A percentile compares a stretch with the other conserved stretches of the same genome.
phyloP scores from a whole-genome alignment of 306 rosid genomes.

The Trifolium dubium region DNA sequence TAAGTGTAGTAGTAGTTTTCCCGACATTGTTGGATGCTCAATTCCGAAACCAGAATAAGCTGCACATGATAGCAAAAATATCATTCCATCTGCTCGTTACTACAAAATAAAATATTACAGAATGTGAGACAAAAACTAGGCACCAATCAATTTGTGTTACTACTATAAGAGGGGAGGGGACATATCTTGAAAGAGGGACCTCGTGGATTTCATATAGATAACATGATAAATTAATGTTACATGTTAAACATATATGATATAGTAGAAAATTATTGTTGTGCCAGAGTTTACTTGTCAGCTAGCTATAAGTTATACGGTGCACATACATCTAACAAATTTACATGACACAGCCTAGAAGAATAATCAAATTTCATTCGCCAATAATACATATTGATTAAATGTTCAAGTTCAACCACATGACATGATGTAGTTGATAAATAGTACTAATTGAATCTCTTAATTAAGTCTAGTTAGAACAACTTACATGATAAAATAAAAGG shows the following conservation, averaged over 20 bases:
- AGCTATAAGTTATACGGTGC: too few relatives aligned
- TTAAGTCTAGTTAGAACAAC: too few relatives aligned
- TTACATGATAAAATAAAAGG: too few relatives aligned
- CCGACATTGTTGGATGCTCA: not conserved
- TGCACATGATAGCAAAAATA: not conserved
- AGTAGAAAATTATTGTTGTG: not conserved
- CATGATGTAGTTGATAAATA: too few relatives aligned
- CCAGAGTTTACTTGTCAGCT: not conserved
- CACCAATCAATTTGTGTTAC: conserved; percentile 9
- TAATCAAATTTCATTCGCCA: too few relatives aligned
- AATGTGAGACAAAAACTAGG: not conserved
- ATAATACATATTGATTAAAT: too few relatives aligned
- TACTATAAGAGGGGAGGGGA: not conserved
- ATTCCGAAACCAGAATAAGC: not conserved
- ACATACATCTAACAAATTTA: too few relatives aligned
- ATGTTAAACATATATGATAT: not conserved
- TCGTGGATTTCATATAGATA: not conserved
- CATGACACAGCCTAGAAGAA: too few relatives aligned
- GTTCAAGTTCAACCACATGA: too few relatives aligned
- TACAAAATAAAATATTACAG: not conserved
- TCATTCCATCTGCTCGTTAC: not conserved
- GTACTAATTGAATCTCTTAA: too few relatives aligned
- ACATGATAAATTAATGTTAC: not conserved
- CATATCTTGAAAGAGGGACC: not conserved
- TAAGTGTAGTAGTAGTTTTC: too few relatives aligned